Conservation (phyloP, 108 stramenopile genomes). For the Mayamaea pseudoterrestris region DNA sequence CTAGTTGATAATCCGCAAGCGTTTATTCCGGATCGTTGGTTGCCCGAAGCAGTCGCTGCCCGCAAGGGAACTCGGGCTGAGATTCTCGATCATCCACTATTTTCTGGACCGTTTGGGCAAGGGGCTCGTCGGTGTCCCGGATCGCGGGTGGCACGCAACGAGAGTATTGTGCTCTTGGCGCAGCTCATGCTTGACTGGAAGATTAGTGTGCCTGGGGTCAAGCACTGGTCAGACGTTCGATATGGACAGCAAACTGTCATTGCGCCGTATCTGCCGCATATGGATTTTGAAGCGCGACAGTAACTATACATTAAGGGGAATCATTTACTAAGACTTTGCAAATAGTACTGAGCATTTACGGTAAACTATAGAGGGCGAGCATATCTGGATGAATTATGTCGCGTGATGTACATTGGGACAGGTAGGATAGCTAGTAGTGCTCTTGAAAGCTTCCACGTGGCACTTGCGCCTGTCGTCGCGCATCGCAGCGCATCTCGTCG, state of each 20-base stretch:
- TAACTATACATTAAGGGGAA: too few species aligned
- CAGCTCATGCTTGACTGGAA: constrained; percentile 20
- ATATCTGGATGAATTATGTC: too few species aligned
- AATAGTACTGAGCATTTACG: too few species aligned
- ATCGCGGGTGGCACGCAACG: constrained; percentile 15
- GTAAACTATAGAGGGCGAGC: too few species aligned
- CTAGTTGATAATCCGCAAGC: constrained; percentile 11
- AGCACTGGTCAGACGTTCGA: neutral
- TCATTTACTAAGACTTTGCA: too few species aligned
- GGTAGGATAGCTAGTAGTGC: too few species aligned
- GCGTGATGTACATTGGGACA: too few species aligned
- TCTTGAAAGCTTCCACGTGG: too few species aligned
- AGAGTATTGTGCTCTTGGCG: constrained; percentile 11
- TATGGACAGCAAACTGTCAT: neutral
- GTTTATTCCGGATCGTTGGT: constrained; percentile 23
- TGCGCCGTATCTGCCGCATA: neutral
- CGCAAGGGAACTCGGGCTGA: constrained; percentile 15
- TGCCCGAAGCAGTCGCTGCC: constrained; percentile 12
- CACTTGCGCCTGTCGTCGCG: too few species aligned
- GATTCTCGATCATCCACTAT: constrained; percentile 19
- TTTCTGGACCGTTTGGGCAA: constrained; percentile 23
- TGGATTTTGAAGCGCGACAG: neutral
- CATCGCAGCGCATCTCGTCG: too few species aligned
- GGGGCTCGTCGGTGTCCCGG: constrained; percentile 26
- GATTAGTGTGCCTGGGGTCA: constrained; percentile 1